Evolutionary conservation across 2,329 filamentous ascomycete species (phyloP).

Genomic region (Xylariaceae sp.): DNA sequence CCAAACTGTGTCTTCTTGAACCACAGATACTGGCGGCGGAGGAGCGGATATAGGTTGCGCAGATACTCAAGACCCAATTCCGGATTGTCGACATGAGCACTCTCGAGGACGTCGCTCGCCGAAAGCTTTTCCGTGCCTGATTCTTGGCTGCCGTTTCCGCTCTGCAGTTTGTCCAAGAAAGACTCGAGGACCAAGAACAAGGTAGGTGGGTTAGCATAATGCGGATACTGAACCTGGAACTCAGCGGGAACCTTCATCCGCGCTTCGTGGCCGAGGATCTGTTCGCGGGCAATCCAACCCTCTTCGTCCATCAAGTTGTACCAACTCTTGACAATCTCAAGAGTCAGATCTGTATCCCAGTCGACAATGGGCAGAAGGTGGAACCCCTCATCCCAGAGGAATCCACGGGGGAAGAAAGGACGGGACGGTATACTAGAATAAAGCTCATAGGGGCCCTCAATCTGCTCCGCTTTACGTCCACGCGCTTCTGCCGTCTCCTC

Average conservation of each 20-base stretch:
- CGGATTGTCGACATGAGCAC: constrained; percentile 60
- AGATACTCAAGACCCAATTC: constrained; percentile 26
- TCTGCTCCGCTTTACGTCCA: constrained; percentile 59
- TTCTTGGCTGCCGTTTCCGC: constrained; percentile 45
- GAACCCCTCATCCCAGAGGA: constrained; percentile 98
- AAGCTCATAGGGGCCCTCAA: constrained; percentile 81
- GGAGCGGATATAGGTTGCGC: constrained; percentile 55
- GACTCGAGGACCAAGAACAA: constrained; percentile 84
- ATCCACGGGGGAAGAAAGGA: constrained; percentile 93
- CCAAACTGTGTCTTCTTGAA: constrained; percentile 89
- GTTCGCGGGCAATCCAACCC: constrained; percentile 95
- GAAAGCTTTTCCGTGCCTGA: constrained; percentile 42
- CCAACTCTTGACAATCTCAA: constrained; percentile 92
- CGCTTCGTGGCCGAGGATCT: constrained; percentile 88
- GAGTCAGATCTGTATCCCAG: constrained; percentile 85
- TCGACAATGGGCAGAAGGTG: constrained; percentile 87
- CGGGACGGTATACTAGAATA: constrained; percentile 90
- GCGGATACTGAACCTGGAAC: constrained; percentile 93
- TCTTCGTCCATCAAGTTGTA: constrained; percentile 94
- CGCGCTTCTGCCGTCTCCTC: constrained; percentile 81
- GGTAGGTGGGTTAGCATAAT: constrained; percentile 95
- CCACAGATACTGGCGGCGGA: constrained; percentile 90
- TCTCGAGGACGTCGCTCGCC: constrained; percentile 45
- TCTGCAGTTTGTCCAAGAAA: constrained; percentile 74
- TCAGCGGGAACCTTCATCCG: constrained; percentile 90